Evolutionary conservation across 129 eudicot species (phyloP).

Genomic region (Flaveria ramosissima): DNA sequence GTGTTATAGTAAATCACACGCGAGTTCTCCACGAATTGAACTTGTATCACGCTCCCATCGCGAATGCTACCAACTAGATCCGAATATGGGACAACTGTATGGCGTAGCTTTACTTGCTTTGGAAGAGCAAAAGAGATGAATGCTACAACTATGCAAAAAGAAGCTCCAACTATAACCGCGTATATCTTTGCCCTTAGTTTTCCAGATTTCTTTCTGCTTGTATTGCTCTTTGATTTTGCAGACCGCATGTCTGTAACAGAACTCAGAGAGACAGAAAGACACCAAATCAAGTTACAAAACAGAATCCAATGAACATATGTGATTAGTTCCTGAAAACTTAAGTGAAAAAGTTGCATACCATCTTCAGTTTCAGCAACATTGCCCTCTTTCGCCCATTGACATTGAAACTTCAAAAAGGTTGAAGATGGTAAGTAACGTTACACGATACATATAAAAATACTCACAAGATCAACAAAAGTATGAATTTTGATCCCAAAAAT

Average conservation of each 20-base stretch:
- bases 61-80: constrained; percentile 36
- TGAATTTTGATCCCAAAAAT: neutral
- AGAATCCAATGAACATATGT: neutral
- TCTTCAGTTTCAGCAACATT: constrained; percentile 32
- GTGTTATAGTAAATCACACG: constrained; percentile 35
- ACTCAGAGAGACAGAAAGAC: neutral
- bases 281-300: neutral
- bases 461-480: neutral
- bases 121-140: constrained; percentile 32
- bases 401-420: constrained; percentile 28
- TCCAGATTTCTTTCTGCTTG: constrained; percentile 20
- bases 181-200: constrained; percentile 32
- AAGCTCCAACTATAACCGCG: constrained; percentile 33
- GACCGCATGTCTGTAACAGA: constrained; percentile 24
- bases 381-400: constrained; percentile 39
- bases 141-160: constrained; percentile 33
- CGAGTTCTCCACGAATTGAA: constrained; percentile 46
- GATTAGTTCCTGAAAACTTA: neutral
- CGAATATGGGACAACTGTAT: constrained; percentile 39
- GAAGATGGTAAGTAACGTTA: neutral
- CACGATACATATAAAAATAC: neutral
- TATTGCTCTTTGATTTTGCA: constrained; percentile 17
- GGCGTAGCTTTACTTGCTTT: constrained; percentile 30
- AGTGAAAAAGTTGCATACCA: constrained; percentile 26
- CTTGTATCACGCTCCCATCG: constrained; percentile 41